These are phyloP conservation scores for Aspergillus japonicus DNA, from an alignment of 2,329 filamentous ascomycete genomes.

Conservation along the genomic window DNA sequence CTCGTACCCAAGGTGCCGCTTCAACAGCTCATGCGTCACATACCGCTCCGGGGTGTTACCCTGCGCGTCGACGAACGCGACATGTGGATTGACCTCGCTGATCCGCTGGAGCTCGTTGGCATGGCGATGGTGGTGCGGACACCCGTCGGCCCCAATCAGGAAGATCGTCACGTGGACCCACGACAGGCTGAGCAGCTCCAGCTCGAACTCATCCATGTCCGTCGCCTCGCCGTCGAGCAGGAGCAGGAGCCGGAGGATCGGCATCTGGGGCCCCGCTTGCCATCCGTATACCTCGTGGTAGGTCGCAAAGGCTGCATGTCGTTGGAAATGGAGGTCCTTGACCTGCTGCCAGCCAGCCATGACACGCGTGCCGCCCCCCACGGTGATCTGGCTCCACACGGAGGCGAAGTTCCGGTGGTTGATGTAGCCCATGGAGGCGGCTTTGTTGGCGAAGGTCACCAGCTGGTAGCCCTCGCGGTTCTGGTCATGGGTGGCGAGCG, in stretches of 20 bases:
- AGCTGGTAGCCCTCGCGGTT: constrained; percentile 4
- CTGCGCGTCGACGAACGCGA: constrained; percentile 7
- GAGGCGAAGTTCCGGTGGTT: constrained; percentile 1
- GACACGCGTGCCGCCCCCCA: constrained; percentile 6
- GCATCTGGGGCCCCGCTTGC: constrained; percentile 3
- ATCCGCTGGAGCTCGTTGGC: constrained; percentile 9
- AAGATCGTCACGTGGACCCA: constrained; percentile 9
- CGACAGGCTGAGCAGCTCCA: constrained; percentile 4
- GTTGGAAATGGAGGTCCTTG: constrained; percentile 8
- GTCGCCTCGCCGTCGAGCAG: constrained; percentile 5
- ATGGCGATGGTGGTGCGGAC: constrained; percentile 8
- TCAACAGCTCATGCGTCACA: constrained; percentile 8
- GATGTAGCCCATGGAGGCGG: constrained; percentile 4
- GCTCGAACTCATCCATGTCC: constrained; percentile 10
- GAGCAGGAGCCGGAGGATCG: constrained; percentile 4
- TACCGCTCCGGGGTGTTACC: constrained; percentile 5
- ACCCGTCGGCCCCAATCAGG: constrained; percentile 8
- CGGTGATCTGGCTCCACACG: background rate
- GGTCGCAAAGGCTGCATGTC: background rate
- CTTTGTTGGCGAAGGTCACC: constrained; percentile 2
- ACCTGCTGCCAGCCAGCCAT: constrained; percentile 6
- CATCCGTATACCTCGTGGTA: constrained; percentile 7
- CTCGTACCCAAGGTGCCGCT: constrained; percentile 8
- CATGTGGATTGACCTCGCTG: constrained; percentile 6
- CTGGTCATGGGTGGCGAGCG: constrained; percentile 4